Evolutionary conservation across 1,284 basidiomycete genomes (phyloP), one percentile per base, ranked within the genome.

Genomic region (Ustilago cynodontis): DNA sequence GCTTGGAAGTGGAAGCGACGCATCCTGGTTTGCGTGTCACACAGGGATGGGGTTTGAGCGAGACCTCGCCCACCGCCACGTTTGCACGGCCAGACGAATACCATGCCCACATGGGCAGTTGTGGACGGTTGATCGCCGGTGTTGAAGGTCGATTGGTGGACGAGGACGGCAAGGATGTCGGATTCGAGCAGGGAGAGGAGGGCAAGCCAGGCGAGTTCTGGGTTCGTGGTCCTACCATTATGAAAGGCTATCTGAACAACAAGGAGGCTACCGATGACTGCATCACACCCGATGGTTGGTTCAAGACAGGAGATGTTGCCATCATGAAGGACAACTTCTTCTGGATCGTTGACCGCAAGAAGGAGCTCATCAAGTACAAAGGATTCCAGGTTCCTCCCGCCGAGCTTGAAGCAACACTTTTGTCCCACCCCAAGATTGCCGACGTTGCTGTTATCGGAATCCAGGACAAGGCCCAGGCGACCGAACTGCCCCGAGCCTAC

Each of bases 121-220:
- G 87, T 63, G 95, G 95, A 1, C 84, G 88, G 1, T 87, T 95
- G 2, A 85, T 95, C 13, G 91, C 95, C 0, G 93, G 93, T 71
- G 89, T 94, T 29, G 90, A 94, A 82, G 91, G 91, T 0, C 89
- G 93, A 8, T 86, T 98, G 16, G 91, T 96, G 20, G 87, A 90
- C 35, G 75, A 80, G 0, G 91, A 89, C 20, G 84, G 82, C 37
- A 64, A 77, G 43, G 79, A 83, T 35, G 79, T 84, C 8, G 73
- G 24, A 88, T 87, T 67, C 59, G 71, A 83, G 3, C 88, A 89
- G 71, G 90, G 88, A 18, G 87, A 88, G 50, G 88, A 88, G 2
- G 89, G 75, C 65, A 78, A 81, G 37, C 78, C 80, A 7, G 80
- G 80, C 29, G 78, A 82, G 51, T 68, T 82, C 49, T 73, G 70